Conservation (phyloP, 148 eudicot genomes). For the Silene latifolia region DNA sequence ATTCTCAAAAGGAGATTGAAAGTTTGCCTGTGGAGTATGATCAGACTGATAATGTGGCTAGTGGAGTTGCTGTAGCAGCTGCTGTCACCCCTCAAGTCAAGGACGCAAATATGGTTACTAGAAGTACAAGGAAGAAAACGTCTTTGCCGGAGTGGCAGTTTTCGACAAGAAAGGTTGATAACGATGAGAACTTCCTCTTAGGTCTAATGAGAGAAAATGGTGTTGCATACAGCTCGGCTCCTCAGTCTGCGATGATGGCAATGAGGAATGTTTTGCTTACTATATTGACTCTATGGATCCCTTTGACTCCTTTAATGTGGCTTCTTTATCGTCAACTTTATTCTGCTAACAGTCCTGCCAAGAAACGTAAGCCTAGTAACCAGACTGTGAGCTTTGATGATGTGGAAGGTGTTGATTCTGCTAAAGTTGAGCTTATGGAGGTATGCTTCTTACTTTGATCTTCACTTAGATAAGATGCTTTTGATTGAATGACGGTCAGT, state of each 20-base stretch:
- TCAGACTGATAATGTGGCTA: conserved; percentile 29
- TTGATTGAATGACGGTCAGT: background rate
- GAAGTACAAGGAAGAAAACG: conserved; percentile 27
- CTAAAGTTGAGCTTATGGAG: conserved; percentile 99
- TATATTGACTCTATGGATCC: conserved; percentile 78
- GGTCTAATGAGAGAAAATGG: conserved; percentile 81
- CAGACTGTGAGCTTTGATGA: conserved; percentile 77
- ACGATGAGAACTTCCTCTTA: conserved; percentile 77
- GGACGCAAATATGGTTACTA: conserved; percentile 26
- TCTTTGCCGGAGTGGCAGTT: conserved; percentile 64
- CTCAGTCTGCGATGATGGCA: conserved; percentile 68
- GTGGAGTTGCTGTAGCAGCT: conserved; percentile 21
- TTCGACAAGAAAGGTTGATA: conserved; percentile 76
- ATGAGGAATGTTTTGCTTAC: conserved; percentile 67
- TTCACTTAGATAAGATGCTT: background rate
- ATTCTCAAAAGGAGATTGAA: conserved; percentile 28
- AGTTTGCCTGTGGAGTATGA: conserved; percentile 12
- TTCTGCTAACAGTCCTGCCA: conserved; percentile 74
- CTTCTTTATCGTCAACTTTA: conserved; percentile 82
- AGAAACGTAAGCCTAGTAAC: conserved; percentile 59
- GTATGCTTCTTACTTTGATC: conserved; percentile 34
- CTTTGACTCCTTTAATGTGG: conserved; percentile 91
- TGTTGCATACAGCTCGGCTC: conserved; percentile 71
- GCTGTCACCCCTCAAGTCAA: conserved; percentile 9
- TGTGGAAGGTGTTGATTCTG: conserved; percentile 95